Base-by-base conservation (phyloP, 2,329 filamentous ascomycete genomes). In the Fusarium guadeloupense region DNA sequence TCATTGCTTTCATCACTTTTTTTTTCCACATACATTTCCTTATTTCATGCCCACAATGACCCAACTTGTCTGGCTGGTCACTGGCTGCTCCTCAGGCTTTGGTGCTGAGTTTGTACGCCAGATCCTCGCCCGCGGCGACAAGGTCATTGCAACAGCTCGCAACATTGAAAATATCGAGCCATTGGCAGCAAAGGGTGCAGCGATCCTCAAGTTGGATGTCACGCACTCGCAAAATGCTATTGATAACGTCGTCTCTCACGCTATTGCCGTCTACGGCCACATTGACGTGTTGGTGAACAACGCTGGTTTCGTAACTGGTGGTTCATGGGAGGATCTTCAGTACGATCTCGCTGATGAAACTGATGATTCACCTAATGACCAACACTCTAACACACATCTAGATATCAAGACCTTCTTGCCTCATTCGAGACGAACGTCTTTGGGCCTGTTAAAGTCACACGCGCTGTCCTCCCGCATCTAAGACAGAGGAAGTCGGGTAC, bases 271-370 rank as follows among this genome's bases (percentile, higher is more conserved):
- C 3, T 76, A 73, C 23, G 74, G 72, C 0, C 67, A 57, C 8
- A 71, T 76, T 14, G 73, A 76, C 21, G 58, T 76, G 6, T 46
- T 76, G 14, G 58, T 75, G 17, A 76, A 76, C 55, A 75, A 76
- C 38, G 75, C 74, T 9, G 74, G 71, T 25, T 71, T 67, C 25
- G 71, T 69, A 1, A 52, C 64, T 3, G 55, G 71, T 35, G 68
- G 64, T 10, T 59, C 60, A 14, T 65, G 65, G 23, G 75, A 76
- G 13, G 74, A 76, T 25, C 67, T 72, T 9, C 56, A 64, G 74
- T 76, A 59, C 4, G 12, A 25, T 1, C 8, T 19, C 17, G 20
- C 34, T 2, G 3, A 9, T 25, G 10, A 9, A 25, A 8, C 23
- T 25, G 7, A 25, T n/a, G n/a, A n/a, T n/a, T n/a, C n/a, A n/a